Conservation (phyloP, 1,284 basidiomycete species). For the Cerioporus squamosus region DNA sequence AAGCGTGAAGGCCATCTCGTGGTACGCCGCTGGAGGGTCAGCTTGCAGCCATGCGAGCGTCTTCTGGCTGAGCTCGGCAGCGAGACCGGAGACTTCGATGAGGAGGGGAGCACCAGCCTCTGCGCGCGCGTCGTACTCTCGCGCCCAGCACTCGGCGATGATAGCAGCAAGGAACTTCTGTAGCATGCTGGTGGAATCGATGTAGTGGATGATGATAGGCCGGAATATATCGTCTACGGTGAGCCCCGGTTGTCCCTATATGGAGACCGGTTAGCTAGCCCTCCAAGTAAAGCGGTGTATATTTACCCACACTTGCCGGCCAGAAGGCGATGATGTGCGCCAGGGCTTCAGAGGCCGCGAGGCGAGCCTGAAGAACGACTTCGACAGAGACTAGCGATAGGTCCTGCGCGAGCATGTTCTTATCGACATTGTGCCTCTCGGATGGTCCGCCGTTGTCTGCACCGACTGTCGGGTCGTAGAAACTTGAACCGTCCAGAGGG, state of each 20-base stretch:
- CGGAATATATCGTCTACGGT: slow-evolving; percentile 65
- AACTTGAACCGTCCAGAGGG: slow-evolving; percentile 74
- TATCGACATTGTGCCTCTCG: slow-evolving; percentile 94
- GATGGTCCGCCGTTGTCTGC: slow-evolving; percentile 47
- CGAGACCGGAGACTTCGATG: slow-evolving; percentile 61
- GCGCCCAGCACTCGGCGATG: slow-evolving; percentile 93
- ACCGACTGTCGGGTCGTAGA: slow-evolving; percentile 66
- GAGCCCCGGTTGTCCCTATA: slow-evolving; percentile 10
- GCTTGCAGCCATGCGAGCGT: slow-evolving; percentile 79
- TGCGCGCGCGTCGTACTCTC: slow-evolving; percentile 46
- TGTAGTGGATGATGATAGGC: slow-evolving; percentile 76
- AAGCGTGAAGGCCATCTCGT: slow-evolving; percentile 89
- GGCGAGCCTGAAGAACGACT: slow-evolving; percentile 80
- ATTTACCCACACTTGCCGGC: slow-evolving; percentile 56
- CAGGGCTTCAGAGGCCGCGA: slow-evolving; percentile 83
- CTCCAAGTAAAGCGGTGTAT: neutral
- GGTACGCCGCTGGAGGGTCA: slow-evolving; percentile 80
- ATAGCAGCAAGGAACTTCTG: slow-evolving; percentile 88
- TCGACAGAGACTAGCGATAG: slow-evolving; percentile 84
- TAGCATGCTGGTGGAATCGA: slow-evolving; percentile 89
- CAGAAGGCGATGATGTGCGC: slow-evolving; percentile 75
- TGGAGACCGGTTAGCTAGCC: neutral
- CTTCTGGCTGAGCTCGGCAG: slow-evolving; percentile 66
- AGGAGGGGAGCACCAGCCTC: slow-evolving; percentile 42
- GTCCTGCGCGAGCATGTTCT: slow-evolving; percentile 94